These are phyloP conservation scores for Plasmodium adleri DNA, from an alignment of 169 alveolate species.

Conservation along the genomic window DNA sequence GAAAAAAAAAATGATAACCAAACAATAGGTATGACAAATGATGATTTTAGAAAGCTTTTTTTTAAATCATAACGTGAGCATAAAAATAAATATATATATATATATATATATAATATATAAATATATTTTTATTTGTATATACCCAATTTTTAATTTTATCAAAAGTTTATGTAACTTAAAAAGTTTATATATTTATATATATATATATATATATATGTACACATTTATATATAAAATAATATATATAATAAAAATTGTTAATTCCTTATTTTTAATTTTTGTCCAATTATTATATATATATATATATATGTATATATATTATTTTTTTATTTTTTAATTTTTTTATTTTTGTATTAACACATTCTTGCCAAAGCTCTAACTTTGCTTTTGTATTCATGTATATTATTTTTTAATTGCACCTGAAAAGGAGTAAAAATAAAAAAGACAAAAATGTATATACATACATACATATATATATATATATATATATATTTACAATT, in stretches of 20 bases:
- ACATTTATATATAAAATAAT: background rate
- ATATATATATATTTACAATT: background rate
- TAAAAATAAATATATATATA: background rate
- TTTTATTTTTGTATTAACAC: conserved; percentile 46
- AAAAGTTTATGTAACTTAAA: conserved; percentile 13
- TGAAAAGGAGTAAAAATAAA: background rate
- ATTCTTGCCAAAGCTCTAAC: conserved; percentile 90
- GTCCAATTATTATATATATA: background rate
- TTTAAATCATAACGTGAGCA: conserved; percentile 8
- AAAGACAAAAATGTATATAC: background rate
- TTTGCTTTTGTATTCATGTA: conserved; percentile 90
- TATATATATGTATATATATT: background rate
- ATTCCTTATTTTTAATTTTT: background rate
- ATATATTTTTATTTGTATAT: conserved; percentile 1
- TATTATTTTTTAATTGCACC: conserved; percentile 88
- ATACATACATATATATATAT: background rate
- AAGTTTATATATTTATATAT: background rate
- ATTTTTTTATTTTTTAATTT: background rate
- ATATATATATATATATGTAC: background rate
- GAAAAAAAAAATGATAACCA: conserved; percentile 21
- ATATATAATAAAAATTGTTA: background rate
- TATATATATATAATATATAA: too few species aligned
- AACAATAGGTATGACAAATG: conserved; percentile 39
- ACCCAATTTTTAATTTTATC: conserved; percentile 4
- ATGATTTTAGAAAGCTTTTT: conserved; percentile 55